Percentiles rank a stretch among this genome's conserved stretches.
These are phyloP conservation scores for Rhododendron mucronatum DNA, from an alignment of 148 eudicot genomes.

Conservation along the genomic window DNA sequence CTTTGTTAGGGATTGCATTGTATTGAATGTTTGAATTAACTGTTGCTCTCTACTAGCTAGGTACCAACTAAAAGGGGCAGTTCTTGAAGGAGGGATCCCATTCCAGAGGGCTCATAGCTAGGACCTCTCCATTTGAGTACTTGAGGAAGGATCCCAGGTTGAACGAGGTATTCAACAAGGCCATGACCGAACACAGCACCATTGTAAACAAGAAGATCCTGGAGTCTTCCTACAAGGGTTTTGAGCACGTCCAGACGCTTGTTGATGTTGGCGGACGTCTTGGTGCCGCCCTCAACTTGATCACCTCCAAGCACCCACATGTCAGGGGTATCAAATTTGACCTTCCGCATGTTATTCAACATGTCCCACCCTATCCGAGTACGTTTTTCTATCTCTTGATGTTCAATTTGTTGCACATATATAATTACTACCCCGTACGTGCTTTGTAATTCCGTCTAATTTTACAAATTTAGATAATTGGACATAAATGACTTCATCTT, in stretches of 20 bases:
- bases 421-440: too few relatives aligned
- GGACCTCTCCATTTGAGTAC: slow-evolving; percentile 36
- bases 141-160: slow-evolving; percentile 58
- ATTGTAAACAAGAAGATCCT: slow-evolving; percentile 58
- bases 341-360: slow-evolving; percentile 58
- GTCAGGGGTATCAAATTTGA: slow-evolving; percentile 72
- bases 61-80: slow-evolving; percentile 65
- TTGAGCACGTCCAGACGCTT: slow-evolving; percentile 39
- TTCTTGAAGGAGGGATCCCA: slow-evolving; percentile 76
- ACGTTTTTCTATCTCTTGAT: not conserved
- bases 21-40: too few relatives aligned
- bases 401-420: not conserved
- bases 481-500: too few relatives aligned
- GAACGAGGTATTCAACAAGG: slow-evolving; percentile 56
- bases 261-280: slow-evolving; percentile 80
- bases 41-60: slow-evolving; percentile 2
- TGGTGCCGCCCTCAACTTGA: slow-evolving; percentile 59
- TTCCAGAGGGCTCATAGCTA: slow-evolving; percentile 47
- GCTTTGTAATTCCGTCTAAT: too few relatives aligned
- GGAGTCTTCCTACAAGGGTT: slow-evolving; percentile 48
- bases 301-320: slow-evolving; percentile 51
- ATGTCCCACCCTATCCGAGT: slow-evolving; percentile 62
- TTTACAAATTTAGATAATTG: too few relatives aligned
- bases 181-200: slow-evolving; percentile 64
- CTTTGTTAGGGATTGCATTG: too few relatives aligned